Conservation (phyloP, 83 land plant species). For the Thuja plicata region DNA sequence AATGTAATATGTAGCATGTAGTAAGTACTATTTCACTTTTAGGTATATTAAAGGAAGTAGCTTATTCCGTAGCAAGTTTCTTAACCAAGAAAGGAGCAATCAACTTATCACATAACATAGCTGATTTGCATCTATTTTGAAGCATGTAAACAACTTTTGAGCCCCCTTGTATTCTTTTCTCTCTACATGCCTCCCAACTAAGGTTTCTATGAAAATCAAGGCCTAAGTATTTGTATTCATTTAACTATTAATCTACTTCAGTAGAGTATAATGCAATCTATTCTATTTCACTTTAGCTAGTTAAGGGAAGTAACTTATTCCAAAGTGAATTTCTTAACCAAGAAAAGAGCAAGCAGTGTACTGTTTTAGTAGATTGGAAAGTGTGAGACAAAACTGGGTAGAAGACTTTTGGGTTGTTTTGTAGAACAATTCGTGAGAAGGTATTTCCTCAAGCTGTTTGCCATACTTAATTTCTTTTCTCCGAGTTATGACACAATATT, state of each 20-base stretch:
- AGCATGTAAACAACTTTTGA: no score
- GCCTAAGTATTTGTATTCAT: no score
- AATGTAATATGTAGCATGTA: neutral
- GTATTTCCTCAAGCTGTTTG: neutral
- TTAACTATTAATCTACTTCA: neutral
- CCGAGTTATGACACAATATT: neutral
- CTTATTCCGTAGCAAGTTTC: neutral
- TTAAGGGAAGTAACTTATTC: neutral
- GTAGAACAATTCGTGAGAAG: neutral
- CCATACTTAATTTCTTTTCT: neutral
- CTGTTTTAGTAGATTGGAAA: neutral
- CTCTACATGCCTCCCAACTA: no score
- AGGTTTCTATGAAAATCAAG: no score
- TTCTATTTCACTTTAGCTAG: neutral
- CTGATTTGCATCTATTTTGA: no score
- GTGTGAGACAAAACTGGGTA: neutral
- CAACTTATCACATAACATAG: neutral
- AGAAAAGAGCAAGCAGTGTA: neutral
- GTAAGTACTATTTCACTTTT: neutral
- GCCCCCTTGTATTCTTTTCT: no score
- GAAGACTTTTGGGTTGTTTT: neutral
- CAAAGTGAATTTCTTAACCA: neutral
- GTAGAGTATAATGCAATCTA: no score
- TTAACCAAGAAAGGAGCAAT: neutral
- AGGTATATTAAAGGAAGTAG: neutral